These are phyloP conservation scores for Sporothrix globosa DNA, from an alignment of 2,329 filamentous ascomycete genomes.

Conservation along the genomic window DNA sequence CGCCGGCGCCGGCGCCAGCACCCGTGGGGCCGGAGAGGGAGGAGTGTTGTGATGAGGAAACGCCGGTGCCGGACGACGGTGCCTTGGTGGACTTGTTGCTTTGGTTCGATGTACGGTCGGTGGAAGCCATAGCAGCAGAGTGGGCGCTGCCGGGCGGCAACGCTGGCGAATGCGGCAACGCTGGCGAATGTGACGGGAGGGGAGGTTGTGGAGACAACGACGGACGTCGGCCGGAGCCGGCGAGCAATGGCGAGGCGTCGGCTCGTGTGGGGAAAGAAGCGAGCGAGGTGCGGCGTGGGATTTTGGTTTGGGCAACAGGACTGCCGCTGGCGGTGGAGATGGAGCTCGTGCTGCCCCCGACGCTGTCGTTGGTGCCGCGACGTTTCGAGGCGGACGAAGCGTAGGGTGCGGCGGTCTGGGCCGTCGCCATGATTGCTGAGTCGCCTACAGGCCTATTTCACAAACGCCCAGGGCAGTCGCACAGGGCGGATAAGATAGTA, in stretches of 20 bases:
- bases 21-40: conserved; percentile 53
- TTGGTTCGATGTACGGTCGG: conserved; percentile 61
- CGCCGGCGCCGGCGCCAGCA: neutral
- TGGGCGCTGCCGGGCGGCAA: conserved; percentile 46
- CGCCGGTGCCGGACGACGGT: conserved; percentile 58
- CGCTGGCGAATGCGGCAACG: conserved; percentile 41
- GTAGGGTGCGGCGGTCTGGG: conserved; percentile 8
- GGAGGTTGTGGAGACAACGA: conserved; percentile 59
- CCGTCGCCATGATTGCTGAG: conserved; percentile 28
- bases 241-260: conserved; percentile 59
- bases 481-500: no score
- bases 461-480: no score
- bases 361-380: conserved; percentile 39
- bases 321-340: conserved; percentile 35
- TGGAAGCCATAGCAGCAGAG: conserved; percentile 48
- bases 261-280: conserved; percentile 63
- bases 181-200: conserved; percentile 38
- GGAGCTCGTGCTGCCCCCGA: conserved; percentile 44
- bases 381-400: neutral
- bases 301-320: conserved; percentile 39
- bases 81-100: conserved; percentile 62
- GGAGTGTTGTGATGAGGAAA: conserved; percentile 62
- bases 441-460: neutral
- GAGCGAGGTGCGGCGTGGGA: conserved; percentile 60
- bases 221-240: conserved; percentile 50